A percentile compares a stretch with the other conserved stretches of the same genome.
Evolutionary conservation across 768 basidiomycete species (phyloP).

Genomic region (Harrya chromipes): DNA sequence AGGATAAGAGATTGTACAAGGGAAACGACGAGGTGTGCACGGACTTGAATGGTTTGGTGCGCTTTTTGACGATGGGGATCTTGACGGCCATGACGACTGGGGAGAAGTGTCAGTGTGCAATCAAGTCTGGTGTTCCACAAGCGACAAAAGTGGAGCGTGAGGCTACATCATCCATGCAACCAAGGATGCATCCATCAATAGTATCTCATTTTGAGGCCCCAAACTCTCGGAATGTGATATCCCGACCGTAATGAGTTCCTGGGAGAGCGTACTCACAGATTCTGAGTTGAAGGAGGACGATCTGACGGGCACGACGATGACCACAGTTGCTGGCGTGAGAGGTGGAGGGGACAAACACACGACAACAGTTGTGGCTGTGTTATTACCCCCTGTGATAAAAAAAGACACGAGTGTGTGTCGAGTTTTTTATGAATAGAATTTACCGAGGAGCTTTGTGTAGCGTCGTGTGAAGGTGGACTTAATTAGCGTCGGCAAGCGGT

Average conservation of each 20-base stretch:
- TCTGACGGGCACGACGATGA: conserved; percentile 13
- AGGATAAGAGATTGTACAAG: conserved; percentile 12
- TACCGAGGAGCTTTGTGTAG: no score
- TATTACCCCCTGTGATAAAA: not conserved
- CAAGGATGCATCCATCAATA: conserved; percentile 22
- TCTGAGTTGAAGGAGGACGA: conserved; percentile 50
- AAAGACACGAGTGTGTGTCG: no score
- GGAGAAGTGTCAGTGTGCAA: conserved; percentile 12
- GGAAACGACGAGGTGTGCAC: conserved; percentile 28
- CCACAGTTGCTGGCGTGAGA: not conserved
- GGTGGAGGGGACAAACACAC: conserved; percentile 19
- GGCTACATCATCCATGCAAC: conserved; percentile 20
- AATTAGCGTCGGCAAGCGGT: conserved; percentile 1
- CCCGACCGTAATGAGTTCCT: not conserved
- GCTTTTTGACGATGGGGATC: conserved; percentile 89
- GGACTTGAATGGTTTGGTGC: conserved; percentile 95
- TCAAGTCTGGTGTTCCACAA: conserved; percentile 1
- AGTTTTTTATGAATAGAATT: not conserved
- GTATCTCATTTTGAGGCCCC: not conserved
- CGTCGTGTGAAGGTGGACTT: conserved; percentile 14
- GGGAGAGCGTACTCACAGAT: conserved; percentile 46
- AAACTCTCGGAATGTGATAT: not conserved
- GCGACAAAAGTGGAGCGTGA: not conserved
- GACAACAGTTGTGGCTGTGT: conserved; percentile 28
- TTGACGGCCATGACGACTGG: conserved; percentile 46